Evolutionary conservation across 208 protist species (phyloP), one percentile per base, ranked within the genome.

Genomic region (Wallacemonas sp.): DNA sequence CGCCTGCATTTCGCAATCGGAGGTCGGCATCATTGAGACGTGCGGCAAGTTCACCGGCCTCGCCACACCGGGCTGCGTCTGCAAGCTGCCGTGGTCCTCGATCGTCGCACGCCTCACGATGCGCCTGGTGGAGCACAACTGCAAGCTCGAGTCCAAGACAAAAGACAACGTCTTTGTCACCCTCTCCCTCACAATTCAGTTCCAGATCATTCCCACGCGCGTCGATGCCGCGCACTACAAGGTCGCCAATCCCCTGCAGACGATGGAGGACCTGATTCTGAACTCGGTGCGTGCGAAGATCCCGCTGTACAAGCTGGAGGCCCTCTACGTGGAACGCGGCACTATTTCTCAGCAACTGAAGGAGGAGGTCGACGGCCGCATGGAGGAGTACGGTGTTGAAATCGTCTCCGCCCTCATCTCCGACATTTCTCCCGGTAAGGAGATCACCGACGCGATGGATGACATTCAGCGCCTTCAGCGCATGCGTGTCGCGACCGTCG

Each of bases 121-220:
- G 16, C 76, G 84, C 39, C 73, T 91, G 42, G 55, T 65, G 28
- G 79, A 91, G 67, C 55, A 79, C 46, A 31, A 72, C 5, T 44
- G 82, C 36, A 66, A 32, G 2, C 42, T 91, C 10, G 62, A 88
- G 26, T 89, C 86, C 12, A 95, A 95, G 57, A 93, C 86, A n/a
- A 92, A 92, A 55, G 89, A 93, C 76, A 95, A 93, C 68, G 89
- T 92, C n/a, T 91, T 91, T 50, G 84, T 95, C 25, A 70, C 3
- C 14, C n/a, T 91, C 7, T 41, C 42, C 20, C 77, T 91, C 22
- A 75, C 76, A n/a, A 46, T 92, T 22, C 82, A 87, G 65, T 77
- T 80, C 31, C 82, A 91, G 65, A 70, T 86, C 38, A 73, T 82
- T 10, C 65, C 72, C 4, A 67, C 71, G 18, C 72, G 78, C 31